Evolutionary conservation across 495 filamentous ascomycete genomes (phyloP).

Genomic region (Aspergillus avenaceus): DNA sequence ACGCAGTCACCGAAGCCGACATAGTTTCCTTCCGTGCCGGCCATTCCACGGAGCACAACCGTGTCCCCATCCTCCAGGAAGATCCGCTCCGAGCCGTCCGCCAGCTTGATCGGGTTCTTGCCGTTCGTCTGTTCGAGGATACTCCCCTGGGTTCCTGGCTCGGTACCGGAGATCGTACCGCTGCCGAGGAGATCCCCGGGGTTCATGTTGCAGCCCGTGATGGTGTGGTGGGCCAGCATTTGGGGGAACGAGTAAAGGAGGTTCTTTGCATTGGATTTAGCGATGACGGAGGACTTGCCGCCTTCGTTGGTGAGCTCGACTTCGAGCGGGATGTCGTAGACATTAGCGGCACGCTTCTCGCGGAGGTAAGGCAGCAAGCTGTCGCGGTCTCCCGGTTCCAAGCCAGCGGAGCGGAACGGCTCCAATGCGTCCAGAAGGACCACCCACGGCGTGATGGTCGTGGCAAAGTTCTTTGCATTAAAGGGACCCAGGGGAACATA

Average conservation of each 20-base stretch:
- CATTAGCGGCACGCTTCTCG: slow-evolving; percentile 56
- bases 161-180: slow-evolving; percentile 82
- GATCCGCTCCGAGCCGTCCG: slow-evolving; percentile 64
- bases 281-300: slow-evolving; percentile 62
- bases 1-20: slow-evolving; percentile 74
- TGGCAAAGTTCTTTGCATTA: slow-evolving; percentile 91
- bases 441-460: slow-evolving; percentile 84
- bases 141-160: slow-evolving; percentile 59
- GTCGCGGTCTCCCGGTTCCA: slow-evolving; percentile 57
- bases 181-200: slow-evolving; percentile 83
- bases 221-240: slow-evolving; percentile 89
- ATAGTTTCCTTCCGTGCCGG: slow-evolving; percentile 53
- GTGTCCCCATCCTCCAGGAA: slow-evolving; percentile 87
- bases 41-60: slow-evolving; percentile 65
- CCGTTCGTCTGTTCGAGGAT: slow-evolving; percentile 74
- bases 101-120: slow-evolving; percentile 62
- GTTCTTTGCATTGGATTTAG: slow-evolving; percentile 60
- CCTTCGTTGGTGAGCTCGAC: slow-evolving; percentile 67
- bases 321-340: slow-evolving; percentile 72
- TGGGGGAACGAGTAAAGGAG: slow-evolving; percentile 90
- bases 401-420: slow-evolving; percentile 55
- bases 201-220: slow-evolving; percentile 78
- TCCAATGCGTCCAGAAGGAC: slow-evolving; percentile 80
- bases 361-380: slow-evolving; percentile 65
- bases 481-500: slow-evolving; percentile 84